Percentiles rank a stretch among this genome's conserved stretches.
Conservation (phyloP, 495 filamentous ascomycete genomes). For the Opeltia flavorubescens region DNA sequence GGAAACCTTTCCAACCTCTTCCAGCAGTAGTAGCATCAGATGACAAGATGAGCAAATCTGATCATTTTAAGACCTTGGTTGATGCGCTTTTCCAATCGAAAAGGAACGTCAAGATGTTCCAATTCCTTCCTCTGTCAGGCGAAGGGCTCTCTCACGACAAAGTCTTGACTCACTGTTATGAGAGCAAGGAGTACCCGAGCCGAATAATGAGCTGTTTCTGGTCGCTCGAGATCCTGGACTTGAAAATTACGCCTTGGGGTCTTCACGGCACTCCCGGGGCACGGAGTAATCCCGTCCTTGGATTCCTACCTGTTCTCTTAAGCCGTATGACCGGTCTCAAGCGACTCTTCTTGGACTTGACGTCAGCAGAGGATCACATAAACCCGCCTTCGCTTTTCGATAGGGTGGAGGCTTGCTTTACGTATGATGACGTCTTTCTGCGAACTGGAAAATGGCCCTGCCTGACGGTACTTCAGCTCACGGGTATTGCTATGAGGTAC, state of each 20-base stretch:
- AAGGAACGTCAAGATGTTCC: conserved; percentile 10
- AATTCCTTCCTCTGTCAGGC: background rate
- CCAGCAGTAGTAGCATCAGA: background rate
- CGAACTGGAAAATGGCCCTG: too few relatives aligned
- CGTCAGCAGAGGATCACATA: too few relatives aligned
- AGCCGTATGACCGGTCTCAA: background rate
- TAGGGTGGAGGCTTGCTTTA: too few relatives aligned
- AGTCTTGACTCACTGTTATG: background rate
- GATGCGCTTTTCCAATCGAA: conserved; percentile 3
- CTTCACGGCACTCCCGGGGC: background rate
- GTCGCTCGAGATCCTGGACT: background rate
- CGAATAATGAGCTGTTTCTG: background rate
- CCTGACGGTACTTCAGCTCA: too few relatives aligned
- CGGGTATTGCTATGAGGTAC: too few relatives aligned
- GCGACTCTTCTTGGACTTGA: too few relatives aligned
- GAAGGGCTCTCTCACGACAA: background rate
- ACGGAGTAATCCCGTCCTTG: background rate
- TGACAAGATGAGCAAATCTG: background rate
- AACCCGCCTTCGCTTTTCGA: too few relatives aligned
- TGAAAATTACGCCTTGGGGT: background rate
- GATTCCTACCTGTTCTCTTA: background rate
- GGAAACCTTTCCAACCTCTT: background rate
- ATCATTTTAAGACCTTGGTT: background rate
- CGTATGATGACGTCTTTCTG: too few relatives aligned
- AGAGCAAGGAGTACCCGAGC: background rate